Evolutionary conservation across 495 filamentous ascomycete genomes (phyloP), one percentile per base, ranked within the genome.

Genomic region (Tuber microsphaerosporum): DNA sequence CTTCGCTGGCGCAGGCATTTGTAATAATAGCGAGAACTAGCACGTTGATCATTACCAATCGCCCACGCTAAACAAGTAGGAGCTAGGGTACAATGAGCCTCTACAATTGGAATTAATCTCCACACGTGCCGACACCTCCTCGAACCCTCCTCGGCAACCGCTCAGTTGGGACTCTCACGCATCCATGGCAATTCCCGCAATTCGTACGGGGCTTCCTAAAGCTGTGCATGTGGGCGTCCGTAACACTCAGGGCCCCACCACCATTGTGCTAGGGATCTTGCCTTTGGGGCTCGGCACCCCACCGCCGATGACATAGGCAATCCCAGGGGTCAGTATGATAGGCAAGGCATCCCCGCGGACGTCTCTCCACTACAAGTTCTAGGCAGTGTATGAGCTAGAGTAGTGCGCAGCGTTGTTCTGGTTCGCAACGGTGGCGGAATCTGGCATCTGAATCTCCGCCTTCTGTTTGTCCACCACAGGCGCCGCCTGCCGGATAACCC

Each of bases 191-290:
- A n/a, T n/a, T n/a, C n/a, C n/a, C n/a, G n/a, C n/a, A n/a, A n/a
- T n/a, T n/a, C n/a, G n/a, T n/a, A n/a, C n/a, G n/a, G n/a, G n/a
- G n/a, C n/a, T n/a, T n/a, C n/a, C n/a, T n/a, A n/a, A n/a, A n/a
- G n/a, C n/a, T n/a, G n/a, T n/a, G n/a, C n/a, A n/a, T n/a, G n/a
- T n/a, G n/a, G n/a, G n/a, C n/a, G n/a, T n/a, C n/a, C n/a, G n/a
- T n/a, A n/a, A n/a, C n/a, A n/a, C n/a, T n/a, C n/a, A n/a, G n/a
- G n/a, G n/a, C n/a, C n/a, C n/a, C n/a, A n/a, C 86, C 44, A 83
- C 84, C 76, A 89, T 84, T 74, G 86, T 86, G 68, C 83, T 82
- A 69, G 89, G 84, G 37, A 85, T 86, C 65, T 91, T 91, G 84
- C 91, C 89, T 0, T 85, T 83, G 39, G 89, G 89, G 71, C 81